These are phyloP conservation scores for Phytophthora cactorum DNA, from an alignment of 352 stramenopile genomes.

Conservation along the genomic window DNA sequence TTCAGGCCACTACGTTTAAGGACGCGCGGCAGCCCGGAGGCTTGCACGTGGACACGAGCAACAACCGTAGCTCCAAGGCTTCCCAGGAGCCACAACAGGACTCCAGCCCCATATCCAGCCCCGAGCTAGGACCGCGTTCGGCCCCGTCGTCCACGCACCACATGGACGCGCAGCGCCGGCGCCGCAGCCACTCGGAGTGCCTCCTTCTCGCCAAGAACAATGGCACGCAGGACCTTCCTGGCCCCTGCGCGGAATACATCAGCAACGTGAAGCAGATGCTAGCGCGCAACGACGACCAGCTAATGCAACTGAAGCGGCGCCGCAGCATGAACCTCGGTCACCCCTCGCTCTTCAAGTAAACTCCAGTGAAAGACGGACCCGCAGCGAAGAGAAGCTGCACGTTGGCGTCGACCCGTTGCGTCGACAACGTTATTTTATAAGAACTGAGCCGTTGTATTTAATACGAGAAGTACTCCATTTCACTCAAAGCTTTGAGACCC, in stretches of 20 bases:
- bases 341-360: conserved; percentile 56
- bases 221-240: conserved; percentile 57
- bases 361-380: neutral
- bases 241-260: conserved; percentile 87
- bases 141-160: conserved; percentile 40
- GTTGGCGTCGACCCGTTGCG: conserved; percentile 13
- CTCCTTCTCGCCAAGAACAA: conserved; percentile 73
- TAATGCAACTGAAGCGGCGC: conserved; percentile 53
- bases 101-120: conserved; percentile 26
- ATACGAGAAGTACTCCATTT: conserved; percentile 36
- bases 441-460: conserved; percentile 46
- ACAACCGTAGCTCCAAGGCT: conserved; percentile 35
- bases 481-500: neutral
- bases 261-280: conserved; percentile 87
- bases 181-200: conserved; percentile 83
- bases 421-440: conserved; percentile 43
- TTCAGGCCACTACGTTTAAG: conserved; percentile 30
- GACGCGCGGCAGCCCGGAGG: conserved; percentile 32
- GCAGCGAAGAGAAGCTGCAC: conserved; percentile 15
- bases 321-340: conserved; percentile 73
- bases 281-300: conserved; percentile 64
- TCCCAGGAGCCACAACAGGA: conserved; percentile 31
- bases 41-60: conserved; percentile 63
- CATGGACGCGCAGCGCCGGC: conserved; percentile 54
- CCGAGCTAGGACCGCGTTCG: conserved; percentile 28